Evolutionary conservation across 2,329 filamentous ascomycete species (phyloP).

Genomic region (Scytalidium sp.): DNA sequence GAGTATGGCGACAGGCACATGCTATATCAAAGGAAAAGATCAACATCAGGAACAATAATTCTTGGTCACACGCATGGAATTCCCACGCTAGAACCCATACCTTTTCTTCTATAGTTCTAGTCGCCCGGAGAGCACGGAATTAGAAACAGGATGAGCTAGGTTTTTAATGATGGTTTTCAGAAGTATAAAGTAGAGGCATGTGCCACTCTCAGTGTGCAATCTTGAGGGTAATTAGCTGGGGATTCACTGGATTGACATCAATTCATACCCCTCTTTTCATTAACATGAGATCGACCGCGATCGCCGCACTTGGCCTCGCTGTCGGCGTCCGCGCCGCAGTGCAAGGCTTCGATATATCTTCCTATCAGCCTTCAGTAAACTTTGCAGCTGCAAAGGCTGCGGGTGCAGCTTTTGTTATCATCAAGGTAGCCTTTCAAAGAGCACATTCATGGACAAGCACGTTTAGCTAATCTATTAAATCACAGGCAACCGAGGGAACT

Average conservation of each 20-base stretch:
- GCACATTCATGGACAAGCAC: neutral
- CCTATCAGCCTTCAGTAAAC: constrained; percentile 36
- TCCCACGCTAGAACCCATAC: too few species aligned
- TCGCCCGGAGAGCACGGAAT: neutral
- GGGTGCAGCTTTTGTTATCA: constrained; percentile 42
- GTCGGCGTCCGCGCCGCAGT: constrained; percentile 20
- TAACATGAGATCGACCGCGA: neutral
- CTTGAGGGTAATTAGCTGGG: neutral
- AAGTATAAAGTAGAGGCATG: neutral
- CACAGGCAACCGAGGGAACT: constrained; percentile 50
- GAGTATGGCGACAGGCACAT: neutral
- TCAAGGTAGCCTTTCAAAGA: constrained; percentile 32
- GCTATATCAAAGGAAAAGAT: neutral
- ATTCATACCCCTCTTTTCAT: neutral
- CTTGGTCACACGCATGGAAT: neutral
- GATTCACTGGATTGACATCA: neutral
- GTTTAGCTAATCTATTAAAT: neutral
- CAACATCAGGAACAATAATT: neutral
- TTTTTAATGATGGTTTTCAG: neutral
- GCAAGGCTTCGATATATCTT: constrained; percentile 40
- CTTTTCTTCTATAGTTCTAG: neutral
- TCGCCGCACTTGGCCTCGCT: neutral
- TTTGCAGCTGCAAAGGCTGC: constrained; percentile 33
- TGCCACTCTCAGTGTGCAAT: neutral
- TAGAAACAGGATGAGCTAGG: neutral